Percentiles rank a stretch among this genome's conserved stretches.
Evolutionary conservation across 805 yeast species (phyloP).

Genomic region (Starmerella davenportii): DNA sequence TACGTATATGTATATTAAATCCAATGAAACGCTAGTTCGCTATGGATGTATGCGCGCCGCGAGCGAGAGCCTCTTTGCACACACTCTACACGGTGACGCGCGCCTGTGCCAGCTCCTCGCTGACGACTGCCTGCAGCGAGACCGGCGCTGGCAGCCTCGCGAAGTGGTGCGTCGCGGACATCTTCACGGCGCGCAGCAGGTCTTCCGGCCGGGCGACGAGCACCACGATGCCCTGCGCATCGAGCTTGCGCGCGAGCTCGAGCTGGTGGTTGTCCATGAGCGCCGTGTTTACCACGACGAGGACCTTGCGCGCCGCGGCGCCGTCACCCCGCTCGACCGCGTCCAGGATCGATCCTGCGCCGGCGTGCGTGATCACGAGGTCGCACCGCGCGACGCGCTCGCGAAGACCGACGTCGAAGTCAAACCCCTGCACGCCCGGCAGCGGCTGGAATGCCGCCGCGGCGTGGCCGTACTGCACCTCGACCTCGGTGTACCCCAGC

Average conservation of each 20-base stretch:
- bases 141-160: constrained; percentile 5
- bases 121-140: constrained; percentile 1
- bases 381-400: constrained; percentile 31
- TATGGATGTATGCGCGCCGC: too few species aligned
- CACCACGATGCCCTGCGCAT: constrained; percentile 3
- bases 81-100: too few species aligned
- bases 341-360: constrained; percentile 82
- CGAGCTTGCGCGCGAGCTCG: constrained; percentile 50
- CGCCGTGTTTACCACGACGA: constrained; percentile 41
- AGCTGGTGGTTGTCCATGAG: constrained; percentile 80
- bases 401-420: constrained; percentile 28
- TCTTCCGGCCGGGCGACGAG: constrained; percentile 1
- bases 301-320: constrained; percentile 39
- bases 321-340: constrained; percentile 11
- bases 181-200: constrained; percentile 1
- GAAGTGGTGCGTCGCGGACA: not conserved
- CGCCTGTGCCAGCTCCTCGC: constrained; percentile 2
- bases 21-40: too few species aligned
- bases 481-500: constrained; percentile 27
- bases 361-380: constrained; percentile 72
- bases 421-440: constrained; percentile 28
- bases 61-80: too few species aligned
- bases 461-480: constrained; percentile 45
- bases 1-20: too few species aligned
- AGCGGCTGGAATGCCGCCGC: constrained; percentile 17